Evolutionary conservation across 805 yeast genomes (phyloP).

Genomic region (Yueomyces sp.): DNA sequence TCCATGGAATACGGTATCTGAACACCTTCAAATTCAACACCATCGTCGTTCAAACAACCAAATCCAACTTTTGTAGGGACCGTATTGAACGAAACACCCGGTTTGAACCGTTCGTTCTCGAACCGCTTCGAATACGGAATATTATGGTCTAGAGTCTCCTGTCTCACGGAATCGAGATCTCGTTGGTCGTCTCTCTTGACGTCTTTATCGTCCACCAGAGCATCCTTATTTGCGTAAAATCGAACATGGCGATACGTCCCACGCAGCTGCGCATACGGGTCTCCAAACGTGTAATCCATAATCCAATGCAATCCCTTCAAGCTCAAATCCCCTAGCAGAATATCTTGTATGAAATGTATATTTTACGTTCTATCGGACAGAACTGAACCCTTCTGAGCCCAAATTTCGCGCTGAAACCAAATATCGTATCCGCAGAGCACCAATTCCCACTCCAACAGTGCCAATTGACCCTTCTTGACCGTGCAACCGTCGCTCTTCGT

Average conservation of each 20-base stretch:
- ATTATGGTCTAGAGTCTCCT: not conserved
- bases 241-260: not conserved
- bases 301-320: too few species aligned
- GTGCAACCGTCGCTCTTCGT: too few species aligned
- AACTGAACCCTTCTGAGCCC: too few species aligned
- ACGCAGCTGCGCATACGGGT: not conserved
- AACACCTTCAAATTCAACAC: constrained; percentile 16
- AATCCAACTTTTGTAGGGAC: constrained; percentile 18
- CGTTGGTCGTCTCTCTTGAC: not conserved
- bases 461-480: too few species aligned
- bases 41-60: constrained; percentile 7
- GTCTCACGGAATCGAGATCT: not conserved
- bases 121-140: not conserved
- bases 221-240: not conserved
- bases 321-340: too few species aligned
- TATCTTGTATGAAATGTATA: too few species aligned
- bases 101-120: constrained; percentile 4
- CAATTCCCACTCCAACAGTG: too few species aligned
- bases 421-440: too few species aligned
- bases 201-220: not conserved
- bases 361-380: too few species aligned
- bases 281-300: not conserved
- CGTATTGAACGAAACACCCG: constrained; percentile 23
- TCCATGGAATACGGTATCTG: constrained; percentile 21
- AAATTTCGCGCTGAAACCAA: too few species aligned